Evolutionary conservation across 2,329 filamentous ascomycete species (phyloP), one percentile per base, ranked within the genome.

Genomic region (Emergomyces orientalis): DNA sequence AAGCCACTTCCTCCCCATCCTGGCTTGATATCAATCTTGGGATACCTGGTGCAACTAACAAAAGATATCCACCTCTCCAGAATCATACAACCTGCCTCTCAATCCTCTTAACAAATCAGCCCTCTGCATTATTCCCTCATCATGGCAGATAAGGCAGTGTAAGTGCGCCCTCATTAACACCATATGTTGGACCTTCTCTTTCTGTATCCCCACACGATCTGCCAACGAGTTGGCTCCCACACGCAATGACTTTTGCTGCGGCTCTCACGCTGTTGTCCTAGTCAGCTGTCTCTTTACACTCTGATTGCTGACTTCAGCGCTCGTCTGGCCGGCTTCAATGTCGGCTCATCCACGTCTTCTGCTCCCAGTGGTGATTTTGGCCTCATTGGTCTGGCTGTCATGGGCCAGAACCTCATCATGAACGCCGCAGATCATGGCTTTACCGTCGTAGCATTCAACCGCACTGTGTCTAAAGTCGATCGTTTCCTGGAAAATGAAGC

Each of bases 361-460:
- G 69, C 72, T 72, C 75, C 75, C 69, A 90, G 88, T 81, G 87
- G 86, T 86, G 89, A 94, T 86, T 87, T 94, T 80, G 90, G 90
- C 84, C 88, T 94, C 76, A 93, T 94, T 78, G 90, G 90, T 85
- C 84, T 94, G 82, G 90, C 90, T 82, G 90, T 94, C 80, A 94
- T 94, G 88, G 81, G 81, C 78, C 88, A 92, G 83, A 94, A 93
- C 82, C 82, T 94, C 80, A 92, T 94, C 78, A 80, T 94, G 75
- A 94, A 94, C 80, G 90, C 88, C 81, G 90, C 90, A 72, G 90
- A 94, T 78, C 86, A 93, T 73, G 89, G 92, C 75, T 97, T 95
- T 86, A 97, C 91, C 77, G 90, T 99, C 75, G 89, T 93, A 80
- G 94, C 93, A 71, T 99, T 89, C 87, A 99, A 99, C 88, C 90